These are phyloP conservation scores for Castanopsis chinensis DNA, from an alignment of 306 rosid genomes.

Conservation along the genomic window DNA sequence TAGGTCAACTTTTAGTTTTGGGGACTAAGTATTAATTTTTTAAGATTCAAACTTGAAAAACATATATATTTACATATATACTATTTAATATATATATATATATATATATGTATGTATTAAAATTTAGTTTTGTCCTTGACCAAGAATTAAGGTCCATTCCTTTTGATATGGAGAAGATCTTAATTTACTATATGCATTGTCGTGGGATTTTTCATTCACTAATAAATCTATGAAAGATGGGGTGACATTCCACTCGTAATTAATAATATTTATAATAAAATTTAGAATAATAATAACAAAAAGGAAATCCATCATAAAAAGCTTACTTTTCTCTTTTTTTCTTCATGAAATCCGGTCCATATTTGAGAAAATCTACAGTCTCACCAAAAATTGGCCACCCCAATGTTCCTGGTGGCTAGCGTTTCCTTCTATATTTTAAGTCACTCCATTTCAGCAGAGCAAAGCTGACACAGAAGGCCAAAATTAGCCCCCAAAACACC, in stretches of 20 bases:
- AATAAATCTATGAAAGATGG: not conserved
- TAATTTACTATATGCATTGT: too few species aligned
- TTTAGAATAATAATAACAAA: not conserved
- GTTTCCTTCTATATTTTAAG: slow-evolving; percentile 46
- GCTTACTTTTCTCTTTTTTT: slow-evolving; percentile 56
- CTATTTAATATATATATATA: too few species aligned
- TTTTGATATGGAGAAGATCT: too few species aligned
- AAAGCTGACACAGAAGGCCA: slow-evolving; percentile 42
- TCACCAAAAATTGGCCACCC: slow-evolving; percentile 87
- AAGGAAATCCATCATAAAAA: not conserved
- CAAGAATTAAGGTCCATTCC: too few species aligned
- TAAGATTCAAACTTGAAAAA: too few species aligned
- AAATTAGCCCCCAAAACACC: slow-evolving; percentile 23
- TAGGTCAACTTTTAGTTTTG: too few species aligned
- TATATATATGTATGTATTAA: too few species aligned
- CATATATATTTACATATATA: too few species aligned
- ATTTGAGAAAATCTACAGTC: slow-evolving; percentile 55
- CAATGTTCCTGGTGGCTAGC: slow-evolving; percentile 79
- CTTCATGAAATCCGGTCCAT: slow-evolving; percentile 75
- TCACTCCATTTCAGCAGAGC: slow-evolving; percentile 62
- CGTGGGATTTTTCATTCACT: too few species aligned
- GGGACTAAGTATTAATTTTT: too few species aligned
- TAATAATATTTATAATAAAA: not conserved
- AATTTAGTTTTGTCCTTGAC: too few species aligned
- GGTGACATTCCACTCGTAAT: not conserved